Percentiles rank a stretch among this genome's conserved stretches.
Conservation (phyloP, 345 rosid species). For the Lepidium aucheri region DNA sequence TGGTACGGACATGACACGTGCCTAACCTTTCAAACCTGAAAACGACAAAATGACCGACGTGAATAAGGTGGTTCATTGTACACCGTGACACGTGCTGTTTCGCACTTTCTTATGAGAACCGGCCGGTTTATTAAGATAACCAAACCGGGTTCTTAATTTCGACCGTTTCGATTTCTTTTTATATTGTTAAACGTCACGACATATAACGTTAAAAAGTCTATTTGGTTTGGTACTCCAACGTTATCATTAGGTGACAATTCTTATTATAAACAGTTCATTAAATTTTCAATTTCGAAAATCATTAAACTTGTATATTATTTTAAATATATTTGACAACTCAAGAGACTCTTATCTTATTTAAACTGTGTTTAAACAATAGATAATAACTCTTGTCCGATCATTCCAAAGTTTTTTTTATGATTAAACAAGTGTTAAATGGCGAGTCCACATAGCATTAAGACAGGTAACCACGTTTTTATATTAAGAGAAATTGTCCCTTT, state of each 20-base stretch:
- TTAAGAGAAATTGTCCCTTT: background rate
- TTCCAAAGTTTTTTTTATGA: background rate
- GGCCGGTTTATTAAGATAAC: background rate
- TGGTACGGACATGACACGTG: slow-evolving; percentile 21
- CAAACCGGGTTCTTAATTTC: background rate
- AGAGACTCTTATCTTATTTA: background rate
- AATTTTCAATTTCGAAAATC: background rate
- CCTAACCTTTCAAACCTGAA: background rate
- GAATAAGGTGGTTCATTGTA: slow-evolving; percentile 2
- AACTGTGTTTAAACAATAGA: background rate
- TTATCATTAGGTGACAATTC: background rate
- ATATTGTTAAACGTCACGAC: background rate
- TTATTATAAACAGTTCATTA: background rate
- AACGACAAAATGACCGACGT: slow-evolving; percentile 15
- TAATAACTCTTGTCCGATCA: background rate
- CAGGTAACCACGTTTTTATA: slow-evolving; percentile 18
- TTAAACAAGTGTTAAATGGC: background rate
- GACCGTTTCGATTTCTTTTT: background rate
- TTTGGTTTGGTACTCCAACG: background rate
- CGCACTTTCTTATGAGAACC: background rate
- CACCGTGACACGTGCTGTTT: slow-evolving; percentile 14
- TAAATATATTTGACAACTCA: background rate
- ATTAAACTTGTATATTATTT: background rate
- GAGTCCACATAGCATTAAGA: background rate
- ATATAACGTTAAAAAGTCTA: background rate